Evolutionary conservation across 257 asterid genomes (phyloP).

Genomic region (Scutellaria galericulata): DNA sequence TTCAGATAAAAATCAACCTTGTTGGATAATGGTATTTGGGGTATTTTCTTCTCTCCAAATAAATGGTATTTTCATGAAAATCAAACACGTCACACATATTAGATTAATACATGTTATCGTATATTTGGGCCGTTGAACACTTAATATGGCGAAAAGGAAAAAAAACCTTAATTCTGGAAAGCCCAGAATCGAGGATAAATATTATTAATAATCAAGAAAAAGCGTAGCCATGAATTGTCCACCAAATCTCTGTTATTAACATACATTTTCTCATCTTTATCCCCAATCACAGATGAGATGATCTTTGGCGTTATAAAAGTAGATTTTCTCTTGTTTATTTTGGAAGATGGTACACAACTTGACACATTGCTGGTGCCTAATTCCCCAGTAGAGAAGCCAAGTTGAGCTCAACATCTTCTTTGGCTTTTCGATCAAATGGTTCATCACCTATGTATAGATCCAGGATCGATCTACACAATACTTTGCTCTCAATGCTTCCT

Average conservation of each 20-base stretch:
- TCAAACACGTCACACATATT: too few relatives aligned
- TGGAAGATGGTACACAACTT: neutral
- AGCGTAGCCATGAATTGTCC: neutral
- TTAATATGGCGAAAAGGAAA: too few relatives aligned
- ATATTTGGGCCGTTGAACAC: too few relatives aligned
- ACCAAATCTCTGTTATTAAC: neutral
- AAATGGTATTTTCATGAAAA: too few relatives aligned
- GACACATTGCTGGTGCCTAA: constrained; percentile 13
- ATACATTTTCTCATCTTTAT: neutral
- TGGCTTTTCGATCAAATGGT: constrained; percentile 87
- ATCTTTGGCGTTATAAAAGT: too few relatives aligned
- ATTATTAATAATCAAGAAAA: neutral
- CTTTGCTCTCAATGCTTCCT: constrained; percentile 84
- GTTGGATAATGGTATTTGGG: too few relatives aligned
- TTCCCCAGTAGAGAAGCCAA: constrained; percentile 69
- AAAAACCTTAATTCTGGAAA: neutral
- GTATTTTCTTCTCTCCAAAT: too few relatives aligned
- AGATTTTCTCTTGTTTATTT: neutral
- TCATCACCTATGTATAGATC: constrained; percentile 88
- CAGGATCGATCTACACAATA: constrained; percentile 70
- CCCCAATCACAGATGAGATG: too few relatives aligned
- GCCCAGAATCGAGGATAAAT: neutral
- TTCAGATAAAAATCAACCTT: too few relatives aligned
- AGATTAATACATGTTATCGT: too few relatives aligned
- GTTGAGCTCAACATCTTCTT: constrained; percentile 67